Evolutionary conservation across 2,329 filamentous ascomycete species (phyloP).

Genomic region (Aschersonia sp.): DNA sequence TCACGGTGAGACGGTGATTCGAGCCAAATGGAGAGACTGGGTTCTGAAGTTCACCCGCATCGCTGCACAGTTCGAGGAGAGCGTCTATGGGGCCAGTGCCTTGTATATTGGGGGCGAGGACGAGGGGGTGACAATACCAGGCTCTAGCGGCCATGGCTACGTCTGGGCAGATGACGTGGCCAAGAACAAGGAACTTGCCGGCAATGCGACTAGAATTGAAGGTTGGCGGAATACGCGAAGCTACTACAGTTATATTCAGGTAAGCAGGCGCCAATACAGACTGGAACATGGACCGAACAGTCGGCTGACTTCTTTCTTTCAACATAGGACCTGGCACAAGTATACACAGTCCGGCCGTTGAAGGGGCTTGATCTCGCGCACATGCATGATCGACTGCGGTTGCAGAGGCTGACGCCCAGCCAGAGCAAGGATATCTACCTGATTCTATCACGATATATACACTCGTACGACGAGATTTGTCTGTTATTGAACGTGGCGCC

Average conservation of each 20-base stretch:
- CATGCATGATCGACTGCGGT: slow-evolving; percentile 80
- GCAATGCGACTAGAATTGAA: slow-evolving; percentile 85
- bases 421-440: slow-evolving; percentile 78
- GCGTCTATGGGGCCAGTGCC: slow-evolving; percentile 83
- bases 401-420: slow-evolving; percentile 60
- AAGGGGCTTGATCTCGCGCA: slow-evolving; percentile 81
- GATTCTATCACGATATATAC: slow-evolving; percentile 60
- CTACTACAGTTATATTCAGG: slow-evolving; percentile 92
- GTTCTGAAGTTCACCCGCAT: slow-evolving; percentile 89
- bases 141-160: slow-evolving; percentile 73
- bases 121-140: slow-evolving; percentile 39
- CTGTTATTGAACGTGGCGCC: slow-evolving; percentile 71
- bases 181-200: slow-evolving; percentile 75
- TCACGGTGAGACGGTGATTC: slow-evolving; percentile 78
- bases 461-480: slow-evolving; percentile 73
- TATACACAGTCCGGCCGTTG: slow-evolving; percentile 52
- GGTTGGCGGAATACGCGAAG: slow-evolving; percentile 92
- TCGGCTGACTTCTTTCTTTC: background rate
- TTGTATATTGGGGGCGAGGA: slow-evolving; percentile 74
- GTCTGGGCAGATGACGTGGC: slow-evolving; percentile 80
- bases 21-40: slow-evolving; percentile 89
- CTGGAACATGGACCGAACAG: background rate
- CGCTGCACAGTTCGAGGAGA: slow-evolving; percentile 87
- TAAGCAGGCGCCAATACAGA: slow-evolving; percentile 11
- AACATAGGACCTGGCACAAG: slow-evolving; percentile 45